Conservation (phyloP, 306 rosid genomes). For the Citrullus mucosospermus region DNA sequence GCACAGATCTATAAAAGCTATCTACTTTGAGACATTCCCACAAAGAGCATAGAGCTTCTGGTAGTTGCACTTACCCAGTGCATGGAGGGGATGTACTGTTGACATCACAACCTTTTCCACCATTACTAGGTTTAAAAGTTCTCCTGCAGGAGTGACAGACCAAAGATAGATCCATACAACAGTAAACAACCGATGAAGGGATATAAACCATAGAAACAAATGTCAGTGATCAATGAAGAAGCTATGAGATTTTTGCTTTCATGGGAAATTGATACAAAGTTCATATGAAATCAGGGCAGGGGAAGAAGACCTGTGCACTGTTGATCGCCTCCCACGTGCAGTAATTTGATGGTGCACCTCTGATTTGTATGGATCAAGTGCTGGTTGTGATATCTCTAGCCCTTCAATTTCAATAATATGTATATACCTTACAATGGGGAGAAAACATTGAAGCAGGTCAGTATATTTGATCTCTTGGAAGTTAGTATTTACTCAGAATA, state of each 20-base stretch:
- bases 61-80: slow-evolving; percentile 49
- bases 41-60: background rate
- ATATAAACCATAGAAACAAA: background rate
- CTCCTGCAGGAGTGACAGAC: slow-evolving; percentile 43
- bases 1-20: background rate
- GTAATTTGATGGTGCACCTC: slow-evolving; percentile 92
- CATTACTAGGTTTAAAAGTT: slow-evolving; percentile 33
- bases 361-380: slow-evolving; percentile 54
- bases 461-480: background rate
- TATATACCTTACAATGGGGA: slow-evolving; percentile 33
- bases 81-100: slow-evolving; percentile 82
- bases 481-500: background rate
- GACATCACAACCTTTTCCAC: slow-evolving; percentile 49
- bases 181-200: background rate
- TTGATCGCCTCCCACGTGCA: slow-evolving; percentile 49
- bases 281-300: background rate
- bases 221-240: background rate
- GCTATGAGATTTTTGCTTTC: background rate
- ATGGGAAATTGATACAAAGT: background rate
- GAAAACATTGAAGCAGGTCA: slow-evolving; percentile 2
- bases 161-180: slow-evolving; percentile 8
- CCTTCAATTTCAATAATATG: slow-evolving; percentile 62
- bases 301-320: slow-evolving; percentile 65
- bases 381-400: slow-evolving; percentile 88
- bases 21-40: background rate